Conservation (phyloP, 2,329 filamentous ascomycete genomes). For the Paecilomyces dactylethromorphus region DNA sequence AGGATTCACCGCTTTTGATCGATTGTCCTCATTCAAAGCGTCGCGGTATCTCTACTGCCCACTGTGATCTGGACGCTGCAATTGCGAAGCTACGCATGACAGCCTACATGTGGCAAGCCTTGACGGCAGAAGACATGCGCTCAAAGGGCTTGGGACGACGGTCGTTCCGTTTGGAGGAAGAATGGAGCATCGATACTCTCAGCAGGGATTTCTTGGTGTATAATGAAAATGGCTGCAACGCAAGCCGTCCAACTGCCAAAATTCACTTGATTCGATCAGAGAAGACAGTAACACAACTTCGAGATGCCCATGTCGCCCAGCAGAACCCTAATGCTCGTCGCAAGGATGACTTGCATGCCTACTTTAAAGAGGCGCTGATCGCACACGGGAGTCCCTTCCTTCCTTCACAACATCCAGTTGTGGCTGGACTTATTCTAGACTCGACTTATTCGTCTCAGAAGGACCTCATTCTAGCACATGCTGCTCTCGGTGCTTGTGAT, state of each 20-base stretch:
- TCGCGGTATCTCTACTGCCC: slow-evolving; percentile 10
- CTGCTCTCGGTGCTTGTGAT: slow-evolving; percentile 14
- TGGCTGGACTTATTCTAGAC: slow-evolving; percentile 15
- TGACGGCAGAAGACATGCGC: slow-evolving; percentile 15
- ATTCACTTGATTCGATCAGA: slow-evolving; percentile 12
- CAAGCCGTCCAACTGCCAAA: slow-evolving; percentile 6
- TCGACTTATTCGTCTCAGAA: slow-evolving; percentile 10
- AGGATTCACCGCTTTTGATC: slow-evolving; percentile 14
- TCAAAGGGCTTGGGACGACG: slow-evolving; percentile 14
- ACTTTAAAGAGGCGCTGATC: slow-evolving; percentile 10
- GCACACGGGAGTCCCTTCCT: slow-evolving; percentile 9
- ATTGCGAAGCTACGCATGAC: slow-evolving; percentile 15
- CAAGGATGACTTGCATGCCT: slow-evolving; percentile 9
- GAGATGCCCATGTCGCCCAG: slow-evolving; percentile 12
- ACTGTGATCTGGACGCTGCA: slow-evolving; percentile 11
- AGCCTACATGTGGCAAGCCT: slow-evolving; percentile 17
- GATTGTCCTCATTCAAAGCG: slow-evolving; percentile 13
- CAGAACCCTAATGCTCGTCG: slow-evolving; percentile 9
- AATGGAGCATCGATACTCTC: slow-evolving; percentile 10
- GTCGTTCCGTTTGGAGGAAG: slow-evolving; percentile 17
- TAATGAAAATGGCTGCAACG: not conserved
- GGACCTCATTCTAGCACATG: slow-evolving; percentile 14
- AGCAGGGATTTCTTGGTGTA: not conserved
- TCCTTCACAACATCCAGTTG: slow-evolving; percentile 8
- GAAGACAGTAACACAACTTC: slow-evolving; percentile 12